Evolutionary conservation across 371 early-diverging fungal genomes (phyloP), one percentile per base, ranked within the genome.

Genomic region (Lichtheimia corymbifera): DNA sequence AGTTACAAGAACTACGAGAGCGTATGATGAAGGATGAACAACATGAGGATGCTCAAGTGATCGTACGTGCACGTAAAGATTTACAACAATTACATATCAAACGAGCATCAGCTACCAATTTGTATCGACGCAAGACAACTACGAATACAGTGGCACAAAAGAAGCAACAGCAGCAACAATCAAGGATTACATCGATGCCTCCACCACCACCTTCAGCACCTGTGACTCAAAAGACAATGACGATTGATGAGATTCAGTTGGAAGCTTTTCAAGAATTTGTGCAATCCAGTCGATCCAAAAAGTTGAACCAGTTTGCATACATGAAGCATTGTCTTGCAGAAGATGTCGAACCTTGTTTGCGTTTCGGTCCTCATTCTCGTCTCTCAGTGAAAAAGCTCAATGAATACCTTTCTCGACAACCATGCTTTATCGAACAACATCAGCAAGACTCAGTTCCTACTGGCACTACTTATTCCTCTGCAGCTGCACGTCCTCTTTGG

Each of bases 311-410:
- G 59, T 70, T 91, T 42, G 81, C 86, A 0, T 93, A 85, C 73
- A 84, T 93, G 76, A 87, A 88, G 54, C 85, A 86, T 41, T 81
- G 83, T 20, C 72, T 88, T 14, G 76, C 76, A 15, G 92, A 91
- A 59, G 94, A 93, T 58, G 79, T 93, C 13, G 85, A 84, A 59
- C 91, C 94, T 15, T 94, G 95, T 64, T 80, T 97, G 60, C 84
- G 93, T 24, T 94, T 97, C 68, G 95, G 96, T 5, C 82, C 89
- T 28, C 90, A 84, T 51, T 92, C 95, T 7, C 88, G 92, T 18
- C 83, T 92, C 3, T 90, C 92, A 6, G 83, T 91, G 17, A 84
- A 87, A 55, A 91, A 90, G 64, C 79, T 95, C 56, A 83, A 91
- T 20, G 94, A 95, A 50, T 91, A 90, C 30, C 84, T 96, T 28